Evolutionary conservation across 495 filamentous ascomycete species (phyloP), one percentile per base, ranked within the genome.

Genomic region (Penicillium salamii): DNA sequence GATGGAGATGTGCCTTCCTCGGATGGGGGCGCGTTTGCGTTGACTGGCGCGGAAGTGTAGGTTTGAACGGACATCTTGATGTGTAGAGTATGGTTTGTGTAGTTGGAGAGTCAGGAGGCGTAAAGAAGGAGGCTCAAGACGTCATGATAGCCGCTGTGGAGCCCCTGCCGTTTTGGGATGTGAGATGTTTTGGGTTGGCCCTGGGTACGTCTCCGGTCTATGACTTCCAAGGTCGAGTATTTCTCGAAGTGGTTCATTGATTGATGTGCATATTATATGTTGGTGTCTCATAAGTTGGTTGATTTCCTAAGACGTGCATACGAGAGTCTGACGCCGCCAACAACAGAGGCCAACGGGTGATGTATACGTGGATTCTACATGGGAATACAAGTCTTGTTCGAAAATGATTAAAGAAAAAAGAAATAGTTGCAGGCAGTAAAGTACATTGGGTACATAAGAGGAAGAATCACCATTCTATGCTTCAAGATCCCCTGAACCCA

Each of bases 21-120:
- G 23, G 23, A 4, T 3, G 23, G 5, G 29, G 29, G 4, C 8
- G 52, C 44, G 46, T 63, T 72, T 8, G 76, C 58, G 41, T 71
- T 78, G 55, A 87, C 80, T 40, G 84, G 82, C 38, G 78, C 77
- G 32, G 83, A 69, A 17, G 72, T 78, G 71, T 84, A 79, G 21
- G 84, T 71, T 34, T 66, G 77, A 53, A 87, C 79, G 46, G 58
- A 50, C 52, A 62, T 65, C 29, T 42, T 65, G 36, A 11, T 33
- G 24, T 19, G 7, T 29, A 13, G 29, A 50, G 38, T 32, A 41
- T 37, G 19, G 39, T 42, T 11, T 8, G 21, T 8, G 37, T 4
- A 5, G 11, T 9, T 28, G 17, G 32, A 43, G 32, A 59, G 18
- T 32, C 17, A 13, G 20, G 42, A 15, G 29, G 17, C 14, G 26